These are phyloP conservation scores for Coemansia brasiliensis DNA, from an alignment of 192 early-diverging fungal genomes.

Conservation along the genomic window DNA sequence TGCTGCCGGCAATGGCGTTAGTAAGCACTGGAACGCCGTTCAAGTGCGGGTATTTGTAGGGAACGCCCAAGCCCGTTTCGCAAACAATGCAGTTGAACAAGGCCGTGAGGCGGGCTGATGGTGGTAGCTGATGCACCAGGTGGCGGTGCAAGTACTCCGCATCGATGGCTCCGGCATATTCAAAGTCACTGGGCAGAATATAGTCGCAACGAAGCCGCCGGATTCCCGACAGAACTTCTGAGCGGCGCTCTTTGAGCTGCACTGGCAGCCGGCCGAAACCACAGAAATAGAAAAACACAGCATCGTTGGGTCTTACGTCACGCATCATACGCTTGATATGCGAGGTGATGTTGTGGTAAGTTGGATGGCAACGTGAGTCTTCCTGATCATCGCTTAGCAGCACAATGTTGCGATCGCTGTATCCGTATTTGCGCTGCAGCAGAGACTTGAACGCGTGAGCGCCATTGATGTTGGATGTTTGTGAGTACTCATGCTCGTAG, in stretches of 20 bases:
- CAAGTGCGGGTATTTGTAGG: constrained; percentile 58
- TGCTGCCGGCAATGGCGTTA: constrained; percentile 44
- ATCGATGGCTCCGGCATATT: constrained; percentile 65
- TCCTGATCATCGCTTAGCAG: constrained; percentile 71
- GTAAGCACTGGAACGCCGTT: constrained; percentile 39
- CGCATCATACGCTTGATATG: constrained; percentile 70
- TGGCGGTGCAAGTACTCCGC: constrained; percentile 66
- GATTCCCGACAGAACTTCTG: constrained; percentile 47
- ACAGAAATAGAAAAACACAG: constrained; percentile 76
- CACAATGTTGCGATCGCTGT: constrained; percentile 59
- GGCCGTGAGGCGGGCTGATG: constrained; percentile 68
- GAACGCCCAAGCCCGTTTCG: constrained; percentile 64
- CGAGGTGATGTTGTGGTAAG: constrained; percentile 59
- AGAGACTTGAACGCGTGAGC: constrained; percentile 61
- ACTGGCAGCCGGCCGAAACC: constrained; percentile 65
- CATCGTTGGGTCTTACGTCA: constrained; percentile 67
- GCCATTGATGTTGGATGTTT: constrained; percentile 58
- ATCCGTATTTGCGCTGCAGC: constrained; percentile 59
- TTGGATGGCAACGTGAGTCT: constrained; percentile 43
- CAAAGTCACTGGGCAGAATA: constrained; percentile 76
- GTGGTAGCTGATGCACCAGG: constrained; percentile 65
- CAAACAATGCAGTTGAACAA: constrained; percentile 76
- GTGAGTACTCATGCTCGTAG: constrained; percentile 51
- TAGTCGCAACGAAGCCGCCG: constrained; percentile 64
- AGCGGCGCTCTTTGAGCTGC: constrained; percentile 24